Evolutionary conservation across 1,284 basidiomycete species (phyloP).

Genomic region (Pisolithus thermaeus): DNA sequence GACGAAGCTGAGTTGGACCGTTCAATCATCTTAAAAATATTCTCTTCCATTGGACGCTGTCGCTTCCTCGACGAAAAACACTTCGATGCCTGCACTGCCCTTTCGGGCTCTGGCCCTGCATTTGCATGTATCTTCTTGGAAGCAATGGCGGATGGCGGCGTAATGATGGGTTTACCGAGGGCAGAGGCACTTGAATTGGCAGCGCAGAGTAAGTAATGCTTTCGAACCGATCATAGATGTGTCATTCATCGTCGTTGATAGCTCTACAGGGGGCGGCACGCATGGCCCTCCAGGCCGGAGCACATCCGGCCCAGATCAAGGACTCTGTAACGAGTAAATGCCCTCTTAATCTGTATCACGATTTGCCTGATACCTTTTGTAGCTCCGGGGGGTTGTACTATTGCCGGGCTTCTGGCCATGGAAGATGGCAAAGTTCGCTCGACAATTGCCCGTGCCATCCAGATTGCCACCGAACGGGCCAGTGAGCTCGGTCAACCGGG

Average conservation of each 20-base stretch:
- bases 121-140: slow-evolving; percentile 97
- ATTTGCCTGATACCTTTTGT: slow-evolving; percentile 1
- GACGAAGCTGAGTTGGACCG: slow-evolving; percentile 53
- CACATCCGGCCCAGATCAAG: slow-evolving; percentile 95
- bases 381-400: slow-evolving; percentile 99
- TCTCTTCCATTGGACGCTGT: slow-evolving; percentile 91
- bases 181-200: slow-evolving; percentile 93
- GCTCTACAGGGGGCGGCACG: slow-evolving; percentile 95
- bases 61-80: slow-evolving; percentile 95
- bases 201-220: slow-evolving; percentile 76
- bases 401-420: slow-evolving; percentile 90
- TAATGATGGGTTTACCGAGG: slow-evolving; percentile 99
- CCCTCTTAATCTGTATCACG: not conserved
- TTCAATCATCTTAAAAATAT: slow-evolving; percentile 85
- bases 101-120: slow-evolving; percentile 94
- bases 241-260: slow-evolving; percentile 28
- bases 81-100: slow-evolving; percentile 96
- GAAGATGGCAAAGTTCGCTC: slow-evolving; percentile 94
- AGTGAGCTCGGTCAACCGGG: slow-evolving; percentile 67
- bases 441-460: slow-evolving; percentile 94
- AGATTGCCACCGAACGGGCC: slow-evolving; percentile 86
- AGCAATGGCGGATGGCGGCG: slow-evolving; percentile 98
- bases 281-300: slow-evolving; percentile 85
- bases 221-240: not conserved
- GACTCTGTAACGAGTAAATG: slow-evolving; percentile 93